Conservation (phyloP, 2,329 filamentous ascomycete genomes). For the Epichloe coenophiala region DNA sequence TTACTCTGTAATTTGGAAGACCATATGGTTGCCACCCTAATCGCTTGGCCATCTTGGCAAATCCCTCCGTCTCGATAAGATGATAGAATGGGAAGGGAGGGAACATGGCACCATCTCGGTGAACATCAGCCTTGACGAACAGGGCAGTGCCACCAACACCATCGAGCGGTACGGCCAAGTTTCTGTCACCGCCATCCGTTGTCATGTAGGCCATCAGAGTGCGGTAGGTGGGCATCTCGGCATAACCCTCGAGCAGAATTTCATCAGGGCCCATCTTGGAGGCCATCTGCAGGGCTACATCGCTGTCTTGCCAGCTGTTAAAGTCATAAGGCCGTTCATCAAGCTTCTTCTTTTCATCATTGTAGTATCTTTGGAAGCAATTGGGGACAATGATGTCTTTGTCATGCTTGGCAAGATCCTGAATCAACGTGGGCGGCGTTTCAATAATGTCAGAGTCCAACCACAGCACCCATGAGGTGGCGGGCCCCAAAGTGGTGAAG, state of each 20-base stretch:
- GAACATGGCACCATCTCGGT: slow-evolving; percentile 97
- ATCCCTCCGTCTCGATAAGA: slow-evolving; percentile 94
- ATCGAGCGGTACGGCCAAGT: slow-evolving; percentile 62
- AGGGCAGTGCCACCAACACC: slow-evolving; percentile 89
- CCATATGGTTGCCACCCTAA: slow-evolving; percentile 77
- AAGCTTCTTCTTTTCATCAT: slow-evolving; percentile 53
- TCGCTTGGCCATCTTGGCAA: slow-evolving; percentile 89
- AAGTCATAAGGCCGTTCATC: slow-evolving; percentile 83
- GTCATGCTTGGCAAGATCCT: slow-evolving; percentile 79
- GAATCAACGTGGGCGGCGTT: slow-evolving; percentile 70
- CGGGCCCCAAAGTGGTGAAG: slow-evolving; percentile 85
- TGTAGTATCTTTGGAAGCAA: slow-evolving; percentile 78
- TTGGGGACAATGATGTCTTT: slow-evolving; percentile 91
- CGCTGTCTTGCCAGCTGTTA: slow-evolving; percentile 94
- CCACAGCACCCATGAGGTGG: slow-evolving; percentile 94
- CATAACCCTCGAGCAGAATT: slow-evolving; percentile 85
- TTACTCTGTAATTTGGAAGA: slow-evolving; percentile 93
- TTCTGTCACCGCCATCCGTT: slow-evolving; percentile 39
- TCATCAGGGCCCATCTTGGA: slow-evolving; percentile 79
- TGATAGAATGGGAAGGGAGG: slow-evolving; percentile 93
- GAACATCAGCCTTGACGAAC: slow-evolving; percentile 90
- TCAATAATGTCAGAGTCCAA: slow-evolving; percentile 87
- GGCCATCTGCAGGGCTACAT: slow-evolving; percentile 61
- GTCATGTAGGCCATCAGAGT: slow-evolving; percentile 80
- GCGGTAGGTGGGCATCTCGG: slow-evolving; percentile 83